Evolutionary conservation across 106 monocot species (phyloP), one percentile per base, ranked within the genome.

Genomic region (Dendrobium nobile): DNA sequence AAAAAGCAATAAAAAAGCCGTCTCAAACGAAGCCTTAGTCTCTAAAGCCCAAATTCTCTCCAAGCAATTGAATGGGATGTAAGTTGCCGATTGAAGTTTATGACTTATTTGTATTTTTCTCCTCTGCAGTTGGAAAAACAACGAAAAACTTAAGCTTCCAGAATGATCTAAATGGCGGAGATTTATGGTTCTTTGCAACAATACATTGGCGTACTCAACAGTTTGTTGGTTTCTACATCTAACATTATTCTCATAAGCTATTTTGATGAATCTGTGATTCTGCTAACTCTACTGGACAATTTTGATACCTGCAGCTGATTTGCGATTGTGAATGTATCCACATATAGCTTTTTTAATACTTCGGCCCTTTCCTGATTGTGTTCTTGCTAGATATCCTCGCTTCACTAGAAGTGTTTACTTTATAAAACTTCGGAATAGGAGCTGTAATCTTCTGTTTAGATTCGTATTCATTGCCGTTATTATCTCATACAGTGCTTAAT

Each of bases 131-230:
- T 72, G 72, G 72, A 72, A 72, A 40, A 72, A 72, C 16, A 72
- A 72, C 16, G 72, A 33, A 16, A 72, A 72, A 72, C 72, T 72
- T 5, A 28, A 72, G 72, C 72, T 72, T 33, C 72, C 72, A 40
- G 72, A 33, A 33, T 72, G 72, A 72, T 27, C 72, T 33, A 72
- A 72, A 72, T 40, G 72, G 27, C 15, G 13, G 22, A 26, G 64
- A 5, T 65, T 65, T 26, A 65, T 65, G 26, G 64, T 65, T 8
- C 24, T 65, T 65, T 7, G 26, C 7, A 9, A 8, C 26, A 9
- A 65, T 22, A 64, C 7, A n/a, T 64, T 64, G 24, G 64, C n/a
- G 64, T 0, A 26, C 64, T 65, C 24, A 7, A 10, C 24, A 6
- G 10, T 65, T 65, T 24, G 24, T 24, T 65, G 4, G 64, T 65